A percentile compares a stretch with the other conserved stretches of the same genome.
Conservation (phyloP, 1,284 basidiomycete genomes). For the Leccinum pallidistipes region DNA sequence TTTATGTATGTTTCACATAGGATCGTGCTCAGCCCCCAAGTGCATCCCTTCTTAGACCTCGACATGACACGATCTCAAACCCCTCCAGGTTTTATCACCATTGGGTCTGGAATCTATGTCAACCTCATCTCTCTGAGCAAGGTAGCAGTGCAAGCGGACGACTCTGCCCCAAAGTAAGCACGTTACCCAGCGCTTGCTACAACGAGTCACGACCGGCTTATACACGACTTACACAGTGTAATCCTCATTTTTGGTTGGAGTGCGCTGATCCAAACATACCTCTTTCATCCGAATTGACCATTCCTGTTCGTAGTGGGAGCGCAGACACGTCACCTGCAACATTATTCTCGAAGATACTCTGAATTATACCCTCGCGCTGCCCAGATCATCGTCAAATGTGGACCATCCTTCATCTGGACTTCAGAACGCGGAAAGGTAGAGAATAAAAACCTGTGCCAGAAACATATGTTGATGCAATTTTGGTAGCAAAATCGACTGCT, state of each 20-base stretch:
- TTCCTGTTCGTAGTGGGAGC: slow-evolving; percentile 45
- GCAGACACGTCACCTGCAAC: slow-evolving; percentile 46
- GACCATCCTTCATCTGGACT: slow-evolving; percentile 42
- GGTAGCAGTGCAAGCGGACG: slow-evolving; percentile 1
- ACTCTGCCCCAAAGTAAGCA: slow-evolving; percentile 22
- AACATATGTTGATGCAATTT: slow-evolving; percentile 1
- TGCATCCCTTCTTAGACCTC: not conserved
- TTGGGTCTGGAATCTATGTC: slow-evolving; percentile 26
- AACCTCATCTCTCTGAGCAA: slow-evolving; percentile 1
- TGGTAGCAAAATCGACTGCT: slow-evolving; percentile 33
- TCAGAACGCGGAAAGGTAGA: slow-evolving; percentile 35
- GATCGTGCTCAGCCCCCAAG: too few relatives aligned
- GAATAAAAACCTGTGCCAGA: slow-evolving; percentile 2
- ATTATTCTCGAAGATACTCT: slow-evolving; percentile 48
- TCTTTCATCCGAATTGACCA: not conserved
- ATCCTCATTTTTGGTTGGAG: slow-evolving; percentile 55
- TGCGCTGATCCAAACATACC: slow-evolving; percentile 23
- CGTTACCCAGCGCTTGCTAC: not conserved
- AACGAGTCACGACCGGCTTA: not conserved
- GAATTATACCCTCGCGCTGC: slow-evolving; percentile 49
- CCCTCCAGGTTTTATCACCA: slow-evolving; percentile 22
- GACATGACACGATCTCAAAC: slow-evolving; percentile 17
- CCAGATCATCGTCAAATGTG: slow-evolving; percentile 47
- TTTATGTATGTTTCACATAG: too few relatives aligned
- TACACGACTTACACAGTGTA: slow-evolving; percentile 35